phyloP scores from a whole-genome alignment of 2,329 filamentous ascomycete genomes.

The Nakataea oryzae region DNA sequence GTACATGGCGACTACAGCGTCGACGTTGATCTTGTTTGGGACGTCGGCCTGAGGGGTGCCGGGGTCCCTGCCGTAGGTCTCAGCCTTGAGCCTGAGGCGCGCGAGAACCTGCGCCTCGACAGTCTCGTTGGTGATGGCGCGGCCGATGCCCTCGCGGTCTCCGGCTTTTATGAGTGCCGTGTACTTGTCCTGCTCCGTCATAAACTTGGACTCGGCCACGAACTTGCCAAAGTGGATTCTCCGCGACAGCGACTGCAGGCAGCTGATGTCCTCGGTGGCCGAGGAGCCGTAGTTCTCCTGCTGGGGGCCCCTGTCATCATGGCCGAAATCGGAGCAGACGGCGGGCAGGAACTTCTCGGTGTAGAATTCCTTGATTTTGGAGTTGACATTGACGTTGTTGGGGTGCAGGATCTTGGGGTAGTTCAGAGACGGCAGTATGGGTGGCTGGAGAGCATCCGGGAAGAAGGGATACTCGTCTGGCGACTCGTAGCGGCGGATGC shows the following conservation, averaged over 20 bases:
- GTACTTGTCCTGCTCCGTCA: conserved; percentile 69
- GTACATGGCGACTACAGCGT: conserved; percentile 86
- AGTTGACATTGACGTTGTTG: conserved; percentile 87
- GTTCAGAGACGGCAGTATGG: conserved; percentile 76
- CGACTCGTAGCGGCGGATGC: conserved; percentile 88
- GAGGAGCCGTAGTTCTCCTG: conserved; percentile 94
- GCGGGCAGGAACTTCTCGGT: conserved; percentile 71
- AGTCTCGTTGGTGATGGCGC: conserved; percentile 78
- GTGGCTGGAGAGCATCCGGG: conserved; percentile 63
- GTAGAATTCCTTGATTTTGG: conserved; percentile 78
- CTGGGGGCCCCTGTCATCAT: conserved; percentile 69
- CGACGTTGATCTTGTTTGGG: conserved; percentile 75
- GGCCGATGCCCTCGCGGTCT: conserved; percentile 73
- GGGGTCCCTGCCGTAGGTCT: conserved; percentile 88
- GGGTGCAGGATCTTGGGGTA: conserved; percentile 83
- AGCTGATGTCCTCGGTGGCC: conserved; percentile 82
- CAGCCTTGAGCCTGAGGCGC: conserved; percentile 75
- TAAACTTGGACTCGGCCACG: conserved; percentile 92
- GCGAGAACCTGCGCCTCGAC: conserved; percentile 91
- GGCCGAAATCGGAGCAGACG: conserved; percentile 69
- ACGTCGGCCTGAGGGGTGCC: conserved; percentile 47
- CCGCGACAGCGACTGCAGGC: conserved; percentile 79
- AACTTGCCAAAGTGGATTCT: conserved; percentile 98
- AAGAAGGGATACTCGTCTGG: conserved; percentile 99
- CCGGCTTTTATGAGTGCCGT: conserved; percentile 70